A percentile compares a stretch with the other conserved stretches of the same genome.
These are phyloP conservation scores for Rhodocollybia butyracea DNA, from an alignment of 768 basidiomycete species.

Conservation along the genomic window DNA sequence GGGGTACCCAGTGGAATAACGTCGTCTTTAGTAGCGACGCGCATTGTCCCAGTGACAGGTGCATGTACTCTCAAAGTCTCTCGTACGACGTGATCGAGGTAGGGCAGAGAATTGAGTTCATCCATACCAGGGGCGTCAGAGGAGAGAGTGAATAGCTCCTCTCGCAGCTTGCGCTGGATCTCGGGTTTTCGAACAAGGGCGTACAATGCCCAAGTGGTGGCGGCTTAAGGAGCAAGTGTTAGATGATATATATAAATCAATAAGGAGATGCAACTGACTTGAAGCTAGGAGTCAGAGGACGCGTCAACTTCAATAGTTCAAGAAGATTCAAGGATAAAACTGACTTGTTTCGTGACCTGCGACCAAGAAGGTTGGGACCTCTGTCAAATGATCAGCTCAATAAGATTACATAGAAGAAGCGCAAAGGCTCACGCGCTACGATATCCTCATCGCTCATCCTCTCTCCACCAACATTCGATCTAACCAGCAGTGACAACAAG, in stretches of 20 bases:
- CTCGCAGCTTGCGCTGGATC: constrained; percentile 40
- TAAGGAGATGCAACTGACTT: not conserved
- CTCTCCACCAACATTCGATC: constrained; percentile 63
- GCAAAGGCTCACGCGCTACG: constrained; percentile 35
- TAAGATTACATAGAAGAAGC: not conserved
- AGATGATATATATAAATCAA: too few relatives aligned
- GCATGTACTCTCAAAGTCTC: constrained; percentile 42
- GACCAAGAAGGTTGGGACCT: constrained; percentile 42
- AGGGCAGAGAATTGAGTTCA: constrained; percentile 44
- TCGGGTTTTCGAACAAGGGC: constrained; percentile 33
- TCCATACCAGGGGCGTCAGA: constrained; percentile 49
- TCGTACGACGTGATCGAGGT: constrained; percentile 45
- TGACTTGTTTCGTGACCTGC: constrained; percentile 39
- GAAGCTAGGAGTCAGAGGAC: not conserved
- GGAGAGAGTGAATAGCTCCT: constrained; percentile 36
- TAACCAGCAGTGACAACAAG: constrained; percentile 56
- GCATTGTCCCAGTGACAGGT: constrained; percentile 28
- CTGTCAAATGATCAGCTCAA: constrained; percentile 22
- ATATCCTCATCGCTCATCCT: constrained; percentile 62
- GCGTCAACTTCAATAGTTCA: not conserved
- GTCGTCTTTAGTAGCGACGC: constrained; percentile 32
- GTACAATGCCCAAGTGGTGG: constrained; percentile 43
- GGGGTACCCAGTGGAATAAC: constrained; percentile 32
- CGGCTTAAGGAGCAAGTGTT: constrained; percentile 7
- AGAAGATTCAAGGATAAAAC: not conserved